Percentiles rank a stretch among this genome's conserved stretches.
Conservation (phyloP, 2,329 filamentous ascomycete species). For the Myotisia sp. region DNA sequence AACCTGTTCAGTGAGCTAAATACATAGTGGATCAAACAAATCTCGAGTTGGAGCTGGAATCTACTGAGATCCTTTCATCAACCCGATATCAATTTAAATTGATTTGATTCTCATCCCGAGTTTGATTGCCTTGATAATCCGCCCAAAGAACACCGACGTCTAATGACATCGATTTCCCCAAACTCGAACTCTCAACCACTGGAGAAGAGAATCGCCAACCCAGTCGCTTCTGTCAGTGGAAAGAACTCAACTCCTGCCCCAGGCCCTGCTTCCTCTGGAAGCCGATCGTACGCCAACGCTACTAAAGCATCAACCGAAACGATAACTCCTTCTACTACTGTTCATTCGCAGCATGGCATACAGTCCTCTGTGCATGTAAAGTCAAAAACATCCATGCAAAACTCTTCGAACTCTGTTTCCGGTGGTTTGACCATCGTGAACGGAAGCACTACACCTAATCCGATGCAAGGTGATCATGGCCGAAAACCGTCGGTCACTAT, state of each 20-base stretch:
- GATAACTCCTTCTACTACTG: conserved; percentile 36
- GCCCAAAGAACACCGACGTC: conserved; percentile 26
- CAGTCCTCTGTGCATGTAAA: conserved; percentile 63
- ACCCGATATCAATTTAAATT: neutral
- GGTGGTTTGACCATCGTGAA: conserved; percentile 51
- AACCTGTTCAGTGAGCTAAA: no score
- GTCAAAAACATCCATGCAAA: conserved; percentile 52
- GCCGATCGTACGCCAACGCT: conserved; percentile 48
- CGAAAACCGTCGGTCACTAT: conserved; percentile 87
- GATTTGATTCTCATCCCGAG: conserved; percentile 1
- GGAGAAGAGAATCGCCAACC: conserved; percentile 35
- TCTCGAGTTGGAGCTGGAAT: conserved; percentile 12
- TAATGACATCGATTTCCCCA: conserved; percentile 47
- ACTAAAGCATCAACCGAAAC: conserved; percentile 37
- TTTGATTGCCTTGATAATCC: conserved; percentile 11
- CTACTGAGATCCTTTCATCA: conserved; percentile 7
- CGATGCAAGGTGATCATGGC: conserved; percentile 49
- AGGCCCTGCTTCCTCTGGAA: conserved; percentile 39
- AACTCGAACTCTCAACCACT: conserved; percentile 37
- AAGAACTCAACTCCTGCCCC: conserved; percentile 38
- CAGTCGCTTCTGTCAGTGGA: conserved; percentile 36
- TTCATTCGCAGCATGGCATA: conserved; percentile 38
- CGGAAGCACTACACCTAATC: conserved; percentile 38
- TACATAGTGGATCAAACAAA: neutral
- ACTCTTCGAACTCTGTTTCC: conserved; percentile 40